Base-by-base conservation (phyloP, 345 rosid species). In the Hypericum androsaemum region DNA sequence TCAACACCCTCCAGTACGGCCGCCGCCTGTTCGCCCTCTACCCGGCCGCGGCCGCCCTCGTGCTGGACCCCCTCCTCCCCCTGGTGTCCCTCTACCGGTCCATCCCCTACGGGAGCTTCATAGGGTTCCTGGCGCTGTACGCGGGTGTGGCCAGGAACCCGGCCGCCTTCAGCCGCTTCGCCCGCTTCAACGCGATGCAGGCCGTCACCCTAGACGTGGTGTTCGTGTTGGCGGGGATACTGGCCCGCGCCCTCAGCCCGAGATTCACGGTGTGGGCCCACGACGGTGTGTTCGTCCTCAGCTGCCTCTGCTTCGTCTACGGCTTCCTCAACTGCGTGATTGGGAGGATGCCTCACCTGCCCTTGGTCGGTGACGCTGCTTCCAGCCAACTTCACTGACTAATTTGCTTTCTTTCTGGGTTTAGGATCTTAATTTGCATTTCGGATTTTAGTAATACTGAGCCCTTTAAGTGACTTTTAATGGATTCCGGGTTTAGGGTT, bases 171-270 rank as follows among this genome's bases (percentile, higher is more conserved):
- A 77, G 74, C 54, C 80, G 59, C 43, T 87, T 82, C 64, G 88
- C 78, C 13, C 59, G 95, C 66, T 90, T 84, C 71, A 87, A 84
- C 56, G 70, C 96, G 5, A 90, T 90, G 98, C 98, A 90, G 63
- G 96, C 96, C 8, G 81, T 90, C 45, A 77, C 92, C 22, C 60
- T 90, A 28, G 98, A 90, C 64, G 96, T 87, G 42, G 74, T 90
- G n/a, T 53, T 90, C 43, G 87, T 82, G 41, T 71, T 86, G 48
- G 94, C 94, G 12, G 42, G 80, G 58, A 69, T 86, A 13, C 39
- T 86, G 46, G 75, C 87, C 9, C 56, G 88, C 43, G 82, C 82
- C 28, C 55, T 90, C 43, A 22, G 32, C 32, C 32, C 32, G 32
- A 67, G 65, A 72, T 50, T 78, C 35, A 71, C 81, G 85, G 63